A percentile compares a stretch with the other conserved stretches of the same genome.
phyloP scores from a whole-genome alignment of 2,329 filamentous ascomycete species.

The Pseudohalonectria lignicola region DNA sequence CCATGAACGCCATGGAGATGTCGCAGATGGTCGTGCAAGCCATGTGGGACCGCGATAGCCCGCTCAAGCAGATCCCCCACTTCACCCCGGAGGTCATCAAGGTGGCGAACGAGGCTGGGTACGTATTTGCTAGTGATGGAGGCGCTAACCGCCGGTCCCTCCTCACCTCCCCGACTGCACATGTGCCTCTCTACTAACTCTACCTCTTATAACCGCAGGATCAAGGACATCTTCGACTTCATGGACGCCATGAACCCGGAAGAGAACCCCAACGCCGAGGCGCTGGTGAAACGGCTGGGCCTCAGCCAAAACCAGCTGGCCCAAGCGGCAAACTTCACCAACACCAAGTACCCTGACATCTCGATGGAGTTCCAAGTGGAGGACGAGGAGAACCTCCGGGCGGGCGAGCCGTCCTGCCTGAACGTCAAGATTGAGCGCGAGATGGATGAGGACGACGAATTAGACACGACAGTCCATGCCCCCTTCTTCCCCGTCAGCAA shows the following conservation, averaged over 20 bases:
- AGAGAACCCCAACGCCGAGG: conserved; percentile 73
- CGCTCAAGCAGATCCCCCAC: conserved; percentile 94
- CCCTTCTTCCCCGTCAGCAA: conserved; percentile 90
- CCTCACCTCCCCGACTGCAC: too few species aligned
- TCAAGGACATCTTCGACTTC: conserved; percentile 94
- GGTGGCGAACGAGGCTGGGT: conserved; percentile 68
- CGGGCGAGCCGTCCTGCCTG: conserved; percentile 72
- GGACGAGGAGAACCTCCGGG: conserved; percentile 67
- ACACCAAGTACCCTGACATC: conserved; percentile 90
- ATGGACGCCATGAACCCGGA: conserved; percentile 98
- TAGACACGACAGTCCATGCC: conserved; percentile 79
- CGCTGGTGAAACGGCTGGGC: conserved; percentile 66
- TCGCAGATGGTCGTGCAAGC: conserved; percentile 98
- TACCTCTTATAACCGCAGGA: too few species aligned
- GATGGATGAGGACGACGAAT: conserved; percentile 58
- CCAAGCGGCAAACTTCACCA: conserved; percentile 90
- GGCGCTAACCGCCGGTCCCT: too few species aligned
- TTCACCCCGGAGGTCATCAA: conserved; percentile 78
- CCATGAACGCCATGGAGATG: conserved; percentile 98
- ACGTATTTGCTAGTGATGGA: conserved; percentile 28
- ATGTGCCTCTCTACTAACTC: too few species aligned
- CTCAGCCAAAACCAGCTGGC: conserved; percentile 73
- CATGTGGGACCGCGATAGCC: conserved; percentile 97
- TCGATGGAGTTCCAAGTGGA: conserved; percentile 82
- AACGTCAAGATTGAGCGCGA: conserved; percentile 79